Base-by-base conservation (phyloP, 768 basidiomycete genomes). In the Cystobasidiopsis lactophilus region DNA sequence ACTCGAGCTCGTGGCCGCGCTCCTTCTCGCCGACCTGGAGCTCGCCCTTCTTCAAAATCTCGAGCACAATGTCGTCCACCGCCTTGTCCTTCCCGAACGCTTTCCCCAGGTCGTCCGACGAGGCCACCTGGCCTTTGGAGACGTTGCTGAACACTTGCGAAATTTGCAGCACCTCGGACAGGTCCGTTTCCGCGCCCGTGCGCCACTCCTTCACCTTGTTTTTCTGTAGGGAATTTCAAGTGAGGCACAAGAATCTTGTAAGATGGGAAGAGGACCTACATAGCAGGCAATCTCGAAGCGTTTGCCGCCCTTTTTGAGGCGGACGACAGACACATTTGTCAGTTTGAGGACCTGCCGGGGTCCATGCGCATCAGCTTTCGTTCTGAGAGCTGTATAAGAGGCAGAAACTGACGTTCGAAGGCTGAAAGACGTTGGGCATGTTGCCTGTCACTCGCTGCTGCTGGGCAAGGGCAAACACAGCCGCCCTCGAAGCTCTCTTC, bases 261-360 rank as follows among this genome's bases (percentile, higher is more conserved):
- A n/a, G n/a, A n/a, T n/a, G n/a, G n/a, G n/a, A n/a, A n/a, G n/a
- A n/a, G n/a, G n/a, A n/a, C n/a, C n/a, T n/a, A n/a, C n/a, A n/a
- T 96, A 98, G 68, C 88, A 93, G 35, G 93, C 91, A 62, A 98
- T 82, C 91, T 98, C 93, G 65, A 93, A 96, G 46, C 93, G 78
- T 69, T 95, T 95, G 39, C 93, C 93, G 43, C 82, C 85, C 66
- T 96, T 96, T 73, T 88, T 93, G 47, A 93, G 72, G 43, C 88
- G 78, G 33, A 98, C 93, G 66, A 96, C 76, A 37, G 86, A 86
- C 54, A 96, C 91, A 64, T 98, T 98, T 5, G 93, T 98, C 40
- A 98, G 72, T 67, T 89, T 95, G 67, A 61, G n/a, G n/a, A n/a
- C n/a, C n/a, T n/a, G n/a, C n/a, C n/a, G n/a, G n/a, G n/a, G n/a